Base-by-base conservation (phyloP, 306 rosid genomes). In the Mimosa bimucronata region DNA sequence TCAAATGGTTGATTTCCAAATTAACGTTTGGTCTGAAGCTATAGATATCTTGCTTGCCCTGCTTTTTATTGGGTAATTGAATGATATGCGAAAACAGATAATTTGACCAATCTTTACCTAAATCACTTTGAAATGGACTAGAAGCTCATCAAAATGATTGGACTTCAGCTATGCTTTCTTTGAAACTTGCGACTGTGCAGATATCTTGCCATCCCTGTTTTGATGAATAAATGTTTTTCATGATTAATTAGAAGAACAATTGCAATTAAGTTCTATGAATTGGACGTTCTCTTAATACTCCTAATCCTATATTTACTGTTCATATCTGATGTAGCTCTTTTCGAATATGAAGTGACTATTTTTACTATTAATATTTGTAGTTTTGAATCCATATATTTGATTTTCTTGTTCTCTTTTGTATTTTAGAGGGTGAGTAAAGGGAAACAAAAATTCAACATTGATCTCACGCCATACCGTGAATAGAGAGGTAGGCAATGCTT, bases 391-490 rank as follows among this genome's bases (percentile, higher is more conserved):
- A 16, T 61, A 50, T 71, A 60, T 74, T 77, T 78, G 64, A 69
- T 71, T 80, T 0, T 48, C 46, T 69, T 79, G 34, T 29, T 60
- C n/a, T 40, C 79, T 80, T 21, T 66, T 52, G 65, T 80, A 21
- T 68, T 80, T 80, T 73, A 94, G 98, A 88, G 90, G 82, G 97
- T 85, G 48, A 92, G 91, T 97, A 94, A 91, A 87, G 97, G 98
- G 77, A 92, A 90, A 88, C 91, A 90, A 64, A 86, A 18, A 7
- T 90, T 91, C 86, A 88, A 90, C 81, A 91, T 94, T 78, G 97
- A 94, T 86, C 91, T 92, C 86, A 81, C 97, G 2, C 97, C 98
- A 37, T 90, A 85, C 85, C 82, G 80, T 61, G 92, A 89, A 66
- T 92, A 88, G 86, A 77, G 52, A 57, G 90, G 88, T 87, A 83